A percentile compares a stretch with the other conserved stretches of the same genome.
These are phyloP conservation scores for Jatropha podagrica DNA, from an alignment of 441 rosid genomes.

Conservation along the genomic window DNA sequence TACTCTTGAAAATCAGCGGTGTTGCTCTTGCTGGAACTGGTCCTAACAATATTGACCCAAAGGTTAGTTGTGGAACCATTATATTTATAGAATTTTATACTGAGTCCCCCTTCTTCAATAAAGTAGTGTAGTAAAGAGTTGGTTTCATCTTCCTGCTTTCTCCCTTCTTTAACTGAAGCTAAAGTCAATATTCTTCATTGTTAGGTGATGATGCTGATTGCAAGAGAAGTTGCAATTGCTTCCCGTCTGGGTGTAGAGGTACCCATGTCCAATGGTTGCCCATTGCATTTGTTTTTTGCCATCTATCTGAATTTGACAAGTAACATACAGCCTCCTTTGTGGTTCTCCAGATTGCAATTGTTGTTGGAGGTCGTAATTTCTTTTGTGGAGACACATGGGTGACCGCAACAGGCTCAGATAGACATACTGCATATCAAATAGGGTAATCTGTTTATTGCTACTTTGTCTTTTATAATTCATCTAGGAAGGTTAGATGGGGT, in stretches of 20 bases:
- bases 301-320: not conserved
- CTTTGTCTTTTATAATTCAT: not conserved
- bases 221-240: slow-evolving; percentile 74
- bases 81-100: not conserved
- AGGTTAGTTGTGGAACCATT: slow-evolving; percentile 39
- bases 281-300: not conserved
- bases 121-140: not conserved
- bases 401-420: slow-evolving; percentile 70
- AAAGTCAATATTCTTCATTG: slow-evolving; percentile 17
- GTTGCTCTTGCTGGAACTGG: slow-evolving; percentile 69
- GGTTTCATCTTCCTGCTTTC: not conserved
- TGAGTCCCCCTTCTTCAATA: not conserved
- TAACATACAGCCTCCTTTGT: not conserved
- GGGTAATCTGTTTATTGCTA: slow-evolving; percentile 46
- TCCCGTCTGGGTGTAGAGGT: slow-evolving; percentile 82
- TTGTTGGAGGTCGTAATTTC: slow-evolving; percentile 89
- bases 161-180: not conserved
- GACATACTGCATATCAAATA: slow-evolving; percentile 81
- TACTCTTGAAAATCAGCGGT: slow-evolving; percentile 80
- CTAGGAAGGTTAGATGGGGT: too few species aligned
- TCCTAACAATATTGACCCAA: slow-evolving; percentile 70
- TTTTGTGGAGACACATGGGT: slow-evolving; percentile 85
- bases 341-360: slow-evolving; percentile 64
- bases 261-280: not conserved
- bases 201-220: slow-evolving; percentile 69